A percentile compares a stretch with the other conserved stretches of the same genome.
phyloP scores from a whole-genome alignment of 306 rosid species.

The Lathyrus oleraceus region DNA sequence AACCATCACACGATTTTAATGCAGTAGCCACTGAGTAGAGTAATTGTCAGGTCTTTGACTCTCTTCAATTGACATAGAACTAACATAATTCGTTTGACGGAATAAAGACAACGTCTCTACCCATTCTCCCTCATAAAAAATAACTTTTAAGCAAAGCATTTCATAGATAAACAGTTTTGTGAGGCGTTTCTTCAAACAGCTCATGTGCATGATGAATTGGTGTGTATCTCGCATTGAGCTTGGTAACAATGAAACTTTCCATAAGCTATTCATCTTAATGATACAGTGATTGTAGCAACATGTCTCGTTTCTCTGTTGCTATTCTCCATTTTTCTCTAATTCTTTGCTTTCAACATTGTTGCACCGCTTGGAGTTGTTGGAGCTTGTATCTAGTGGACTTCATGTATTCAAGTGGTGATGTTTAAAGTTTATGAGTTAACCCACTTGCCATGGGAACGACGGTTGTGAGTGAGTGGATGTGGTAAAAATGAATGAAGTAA shows the following conservation, averaged over 20 bases:
- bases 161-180: slow-evolving; percentile 57
- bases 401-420: no score
- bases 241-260: slow-evolving; percentile 67
- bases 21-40: slow-evolving; percentile 60
- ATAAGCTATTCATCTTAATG: slow-evolving; percentile 21
- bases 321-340: no score
- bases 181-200: slow-evolving; percentile 22
- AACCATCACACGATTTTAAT: slow-evolving; percentile 61
- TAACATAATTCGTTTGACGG: slow-evolving; percentile 45
- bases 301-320: no score
- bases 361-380: no score
- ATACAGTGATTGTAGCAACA: background rate
- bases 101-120: slow-evolving; percentile 41
- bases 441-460: no score
- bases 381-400: no score
- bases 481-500: no score
- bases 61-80: slow-evolving; percentile 33
- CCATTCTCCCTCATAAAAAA: slow-evolving; percentile 51
- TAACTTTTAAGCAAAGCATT: slow-evolving; percentile 67
- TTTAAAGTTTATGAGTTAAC: no score
- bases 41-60: slow-evolving; percentile 53
- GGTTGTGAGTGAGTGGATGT: no score
- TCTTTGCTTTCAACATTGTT: no score
- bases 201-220: slow-evolving; percentile 35
- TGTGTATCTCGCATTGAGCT: slow-evolving; percentile 50